These are phyloP conservation scores for Furcasterigmium furcatum DNA, from an alignment of 2,329 filamentous ascomycete species.

Conservation along the genomic window DNA sequence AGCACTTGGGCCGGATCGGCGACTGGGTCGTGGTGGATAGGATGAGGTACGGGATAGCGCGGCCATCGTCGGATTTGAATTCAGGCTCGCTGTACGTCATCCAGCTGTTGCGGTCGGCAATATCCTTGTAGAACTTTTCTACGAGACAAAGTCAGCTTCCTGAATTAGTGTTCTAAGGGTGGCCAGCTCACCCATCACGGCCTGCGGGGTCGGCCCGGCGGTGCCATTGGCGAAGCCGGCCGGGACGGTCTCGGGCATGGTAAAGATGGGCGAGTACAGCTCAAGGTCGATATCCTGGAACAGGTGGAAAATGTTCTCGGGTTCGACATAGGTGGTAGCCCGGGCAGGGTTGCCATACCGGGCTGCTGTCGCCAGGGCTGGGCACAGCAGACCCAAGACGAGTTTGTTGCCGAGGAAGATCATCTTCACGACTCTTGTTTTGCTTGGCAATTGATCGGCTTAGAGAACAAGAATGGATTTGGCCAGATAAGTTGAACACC, in stretches of 20 bases:
- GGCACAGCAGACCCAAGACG: not conserved
- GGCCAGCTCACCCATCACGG: not conserved
- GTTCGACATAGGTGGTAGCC: not conserved
- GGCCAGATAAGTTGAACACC: no score
- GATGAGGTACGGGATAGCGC: constrained; percentile 15
- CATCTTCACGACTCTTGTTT: no score
- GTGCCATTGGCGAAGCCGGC: constrained; percentile 20
- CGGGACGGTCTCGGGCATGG: constrained; percentile 14
- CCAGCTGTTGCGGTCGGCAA: constrained; percentile 15
- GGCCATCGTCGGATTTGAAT: constrained; percentile 17
- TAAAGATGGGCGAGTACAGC: constrained; percentile 20
- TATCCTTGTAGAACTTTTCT: constrained; percentile 17
- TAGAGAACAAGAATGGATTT: no score
- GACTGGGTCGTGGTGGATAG: constrained; percentile 4
- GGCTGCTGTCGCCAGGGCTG: not conserved
- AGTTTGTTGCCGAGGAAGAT: no score
- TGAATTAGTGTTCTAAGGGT: not conserved
- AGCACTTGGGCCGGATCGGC: not conserved
- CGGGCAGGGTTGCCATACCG: not conserved
- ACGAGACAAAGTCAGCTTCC: not conserved
- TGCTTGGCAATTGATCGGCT: no score
- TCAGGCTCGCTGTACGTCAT: constrained; percentile 14
- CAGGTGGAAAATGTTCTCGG: no score
- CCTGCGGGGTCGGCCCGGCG: constrained; percentile 19
- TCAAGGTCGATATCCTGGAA: constrained; percentile 21